Conservation (phyloP, 1,284 basidiomycete genomes). For the Nidula niveotomentosa region DNA sequence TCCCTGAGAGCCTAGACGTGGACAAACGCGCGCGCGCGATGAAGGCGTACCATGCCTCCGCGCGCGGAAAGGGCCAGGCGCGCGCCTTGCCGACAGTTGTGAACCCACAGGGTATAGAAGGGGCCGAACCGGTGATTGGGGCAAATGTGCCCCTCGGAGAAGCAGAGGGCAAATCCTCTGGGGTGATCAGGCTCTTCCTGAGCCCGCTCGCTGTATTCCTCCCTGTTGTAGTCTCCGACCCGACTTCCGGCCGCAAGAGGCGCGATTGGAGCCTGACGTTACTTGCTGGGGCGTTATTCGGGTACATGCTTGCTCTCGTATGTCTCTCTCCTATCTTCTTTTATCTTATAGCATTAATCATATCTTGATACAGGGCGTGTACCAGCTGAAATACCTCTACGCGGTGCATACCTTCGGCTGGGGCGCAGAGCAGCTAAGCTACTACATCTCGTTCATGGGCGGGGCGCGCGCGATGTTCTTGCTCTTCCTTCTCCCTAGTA, state of each 20-base stretch:
- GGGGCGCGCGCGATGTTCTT: conserved; percentile 42
- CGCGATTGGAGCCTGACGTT: conserved; percentile 51
- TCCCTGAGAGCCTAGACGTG: conserved; percentile 46
- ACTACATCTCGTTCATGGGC: conserved; percentile 52
- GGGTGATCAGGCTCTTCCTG: conserved; percentile 19
- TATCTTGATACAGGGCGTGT: conserved; percentile 36
- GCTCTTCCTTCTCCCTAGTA: conserved; percentile 47
- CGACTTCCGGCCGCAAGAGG: conserved; percentile 22
- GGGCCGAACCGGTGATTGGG: not conserved
- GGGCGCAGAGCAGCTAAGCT: conserved; percentile 45
- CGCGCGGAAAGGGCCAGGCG: no score
- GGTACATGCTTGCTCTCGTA: conserved; percentile 45
- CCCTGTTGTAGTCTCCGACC: conserved; percentile 34
- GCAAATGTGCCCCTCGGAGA: conserved; percentile 5
- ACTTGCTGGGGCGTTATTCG: conserved; percentile 40
- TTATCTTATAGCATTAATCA: conserved; percentile 6
- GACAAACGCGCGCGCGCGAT: conserved; percentile 37
- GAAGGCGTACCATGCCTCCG: conserved; percentile 18
- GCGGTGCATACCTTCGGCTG: conserved; percentile 50
- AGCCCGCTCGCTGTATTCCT: conserved; percentile 44
- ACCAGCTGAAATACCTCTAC: conserved; percentile 55
- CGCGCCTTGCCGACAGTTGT: no score
- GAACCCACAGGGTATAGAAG: not conserved
- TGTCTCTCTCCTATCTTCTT: conserved; percentile 14
- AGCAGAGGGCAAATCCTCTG: not conserved